Evolutionary conservation across 2,329 filamentous ascomycete genomes (phyloP), one percentile per base, ranked within the genome.

Genomic region (Claviceps maximensis): DNA sequence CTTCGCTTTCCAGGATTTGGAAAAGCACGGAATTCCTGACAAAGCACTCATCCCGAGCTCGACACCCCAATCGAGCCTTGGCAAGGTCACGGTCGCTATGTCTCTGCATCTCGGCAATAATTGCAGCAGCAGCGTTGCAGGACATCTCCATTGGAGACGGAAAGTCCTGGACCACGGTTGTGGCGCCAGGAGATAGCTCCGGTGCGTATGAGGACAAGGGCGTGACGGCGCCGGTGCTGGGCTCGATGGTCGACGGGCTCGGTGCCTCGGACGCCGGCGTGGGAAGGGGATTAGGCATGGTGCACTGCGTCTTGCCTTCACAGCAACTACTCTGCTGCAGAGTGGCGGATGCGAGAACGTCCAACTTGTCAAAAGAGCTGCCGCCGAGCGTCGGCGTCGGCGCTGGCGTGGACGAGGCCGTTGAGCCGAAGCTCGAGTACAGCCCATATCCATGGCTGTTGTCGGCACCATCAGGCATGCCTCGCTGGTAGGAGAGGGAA

Each of bases 91-190:
- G 50, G 49, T 69, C 61, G 10, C 58, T 55, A 13, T 65, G 61
- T 0, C 68, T 67, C 21, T 71, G 66, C 56, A 71, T 69, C 25
- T 69, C 66, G 19, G 69, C 67, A 17, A 72, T 69, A 33, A 72
- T 68, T 7, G 63, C 60, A 1, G 66, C 66, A 0, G 66, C 66
- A 4, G 63, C 62, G 48, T 62, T 63, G 54, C 66, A 67, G 2
- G 65, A 65, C 66, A 68, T 67, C 47, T 65, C 62, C 46, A 62
- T 58, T 1, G 66, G 63, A 8, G 65, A 66, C 9, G 55, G 56
- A 12, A 58, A 55, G 27, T 52, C 51, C n/a, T 46, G 51, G 36
- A 41, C 47, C 6, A 53, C 42, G 12, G 42, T 47, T 13, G 40
- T 47, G 2, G 59, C 54, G 13, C 44, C 52, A 0, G 58, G 56